Evolutionary conservation across 1,139 yeast genomes (phyloP).

Genomic region (Geotrichum fermentans): DNA sequence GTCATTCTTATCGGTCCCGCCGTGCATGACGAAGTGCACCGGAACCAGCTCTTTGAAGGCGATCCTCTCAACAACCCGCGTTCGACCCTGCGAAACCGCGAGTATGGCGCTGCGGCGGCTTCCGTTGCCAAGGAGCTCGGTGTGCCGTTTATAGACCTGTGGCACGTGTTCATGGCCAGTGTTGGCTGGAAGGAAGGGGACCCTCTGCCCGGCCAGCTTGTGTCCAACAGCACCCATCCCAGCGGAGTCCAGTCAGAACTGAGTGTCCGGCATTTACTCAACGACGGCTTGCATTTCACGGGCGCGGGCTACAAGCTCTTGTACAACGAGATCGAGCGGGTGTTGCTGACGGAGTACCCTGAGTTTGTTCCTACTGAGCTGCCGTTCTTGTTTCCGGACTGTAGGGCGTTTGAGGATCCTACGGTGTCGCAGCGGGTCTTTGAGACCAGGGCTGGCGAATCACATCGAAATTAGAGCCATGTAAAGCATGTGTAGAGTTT

Average conservation of each 20-base stretch:
- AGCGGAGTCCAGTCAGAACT: constrained; percentile 24
- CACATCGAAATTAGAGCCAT: too few relatives aligned
- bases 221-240: too few relatives aligned
- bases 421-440: neutral
- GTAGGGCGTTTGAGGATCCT: neutral
- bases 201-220: constrained; percentile 22
- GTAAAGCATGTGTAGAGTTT: too few relatives aligned
- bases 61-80: constrained; percentile 34
- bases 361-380: constrained; percentile 39
- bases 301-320: constrained; percentile 52
- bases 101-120: constrained; percentile 50
- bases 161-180: constrained; percentile 41
- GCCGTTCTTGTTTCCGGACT: constrained; percentile 41
- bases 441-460: neutral
- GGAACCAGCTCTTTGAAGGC: constrained; percentile 21
- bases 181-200: constrained; percentile 31
- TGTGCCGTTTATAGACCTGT: constrained; percentile 54
- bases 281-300: constrained; percentile 68
- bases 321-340: constrained; percentile 39
- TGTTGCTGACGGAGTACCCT: constrained; percentile 43
- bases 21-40: constrained; percentile 46
- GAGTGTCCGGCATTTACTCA: constrained; percentile 33
- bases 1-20: constrained; percentile 62
- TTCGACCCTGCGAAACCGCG: constrained; percentile 40
- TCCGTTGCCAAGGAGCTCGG: constrained; percentile 43